Evolutionary conservation across 768 basidiomycete species (phyloP).

Genomic region (Multifurca ochricompacta): DNA sequence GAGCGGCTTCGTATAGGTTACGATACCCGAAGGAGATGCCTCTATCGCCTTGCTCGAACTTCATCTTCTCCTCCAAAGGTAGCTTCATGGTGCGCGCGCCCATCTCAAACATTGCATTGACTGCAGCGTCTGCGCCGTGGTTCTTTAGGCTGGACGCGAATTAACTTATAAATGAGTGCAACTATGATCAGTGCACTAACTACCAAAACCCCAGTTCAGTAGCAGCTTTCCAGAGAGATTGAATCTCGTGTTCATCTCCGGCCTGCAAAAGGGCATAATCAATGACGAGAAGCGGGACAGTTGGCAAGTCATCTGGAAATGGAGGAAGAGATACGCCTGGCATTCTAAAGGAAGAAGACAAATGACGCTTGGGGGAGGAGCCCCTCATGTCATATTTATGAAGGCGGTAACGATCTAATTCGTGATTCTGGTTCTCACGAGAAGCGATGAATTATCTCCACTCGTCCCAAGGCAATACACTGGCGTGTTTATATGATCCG

Average conservation of each 20-base stretch:
- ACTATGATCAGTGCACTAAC: conserved; percentile 34
- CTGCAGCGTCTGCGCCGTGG: conserved; percentile 32
- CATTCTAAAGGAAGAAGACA: conserved; percentile 28
- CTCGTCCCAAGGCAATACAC: too few relatives aligned
- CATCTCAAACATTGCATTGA: conserved; percentile 32
- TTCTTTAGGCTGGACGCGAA: conserved; percentile 32
- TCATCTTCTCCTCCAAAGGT: conserved; percentile 33
- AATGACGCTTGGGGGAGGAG: too few relatives aligned
- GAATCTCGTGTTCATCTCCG: conserved; percentile 32
- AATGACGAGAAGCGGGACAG: conserved; percentile 39
- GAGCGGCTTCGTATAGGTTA: too few relatives aligned
- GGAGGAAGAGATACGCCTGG: conserved; percentile 30
- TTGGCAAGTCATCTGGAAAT: conserved; percentile 38
- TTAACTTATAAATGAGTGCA: neutral
- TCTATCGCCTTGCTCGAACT: conserved; percentile 35
- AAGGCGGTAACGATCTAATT: too few relatives aligned
- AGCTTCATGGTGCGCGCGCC: conserved; percentile 33
- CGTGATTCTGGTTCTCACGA: too few relatives aligned
- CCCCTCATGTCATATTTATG: too few relatives aligned
- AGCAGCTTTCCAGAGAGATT: conserved; percentile 40
- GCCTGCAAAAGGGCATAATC: conserved; percentile 35
- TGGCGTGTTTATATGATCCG: too few relatives aligned
- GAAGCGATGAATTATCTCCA: too few relatives aligned
- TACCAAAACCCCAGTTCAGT: conserved; percentile 48
- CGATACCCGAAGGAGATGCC: conserved; percentile 14